Evolutionary conservation across 305 asterid genomes (phyloP), one percentile per base, ranked within the genome.

Genomic region (Solanum aculeatissimum): DNA sequence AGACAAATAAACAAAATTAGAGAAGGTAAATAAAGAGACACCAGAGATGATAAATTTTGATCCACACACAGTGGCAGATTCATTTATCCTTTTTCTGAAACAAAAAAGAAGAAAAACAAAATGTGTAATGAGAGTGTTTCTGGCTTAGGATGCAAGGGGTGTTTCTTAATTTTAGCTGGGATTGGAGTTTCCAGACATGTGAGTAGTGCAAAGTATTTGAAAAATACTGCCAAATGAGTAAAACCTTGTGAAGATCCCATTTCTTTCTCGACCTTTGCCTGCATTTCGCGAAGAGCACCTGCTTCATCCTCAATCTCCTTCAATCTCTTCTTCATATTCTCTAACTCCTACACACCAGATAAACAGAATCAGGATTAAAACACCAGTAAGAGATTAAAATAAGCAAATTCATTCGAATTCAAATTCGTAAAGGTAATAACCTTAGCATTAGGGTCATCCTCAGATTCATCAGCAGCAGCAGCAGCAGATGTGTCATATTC

Each of bases 251-350:
- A 85, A 11, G 89, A 88, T 23, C 87, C 91, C 93, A 91, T 91
- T 85, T 93, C 97, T 86, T 94, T 93, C 91, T 93, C 95, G 43
- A 91, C 94, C 87, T 91, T 93, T 38, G 95, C 93, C 86, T 93
- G 94, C 94, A 90, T 92, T 88, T 90, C 97, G 75, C 97, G 95
- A 80, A 95, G 94, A 23, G 95, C 96, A 1, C 92, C 93, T 2
- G 98, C 92, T 90, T 95, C 98, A 77, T 92, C 97, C 89, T 95
- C 97, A 85, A 93, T 92, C 90, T 92, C 97, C 89, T 91, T 96
- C 87, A 93, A 84, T 84, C 96, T 89, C 89, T 87, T 93, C 90
- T 89, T 93, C 96, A 93, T 89, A 74, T 70, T 88, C 91, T 93
- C 98, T 94, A 94, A 87, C 89, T 93, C 97, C 98, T 93, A 78